phyloP scores from a whole-genome alignment of 371 early-diverging fungal species.

The Haplosporangium sp. region DNA sequence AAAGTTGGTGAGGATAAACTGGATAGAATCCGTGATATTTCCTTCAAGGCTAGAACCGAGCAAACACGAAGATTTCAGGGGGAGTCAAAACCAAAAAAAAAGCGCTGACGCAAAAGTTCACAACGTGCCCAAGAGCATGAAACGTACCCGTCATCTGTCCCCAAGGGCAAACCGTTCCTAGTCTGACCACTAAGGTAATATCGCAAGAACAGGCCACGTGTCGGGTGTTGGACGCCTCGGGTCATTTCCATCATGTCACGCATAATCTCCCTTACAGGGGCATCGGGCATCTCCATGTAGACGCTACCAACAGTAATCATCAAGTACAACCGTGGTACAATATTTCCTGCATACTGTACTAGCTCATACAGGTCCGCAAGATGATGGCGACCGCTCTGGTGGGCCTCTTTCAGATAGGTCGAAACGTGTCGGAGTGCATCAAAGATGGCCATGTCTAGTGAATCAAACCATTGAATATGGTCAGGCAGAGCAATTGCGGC shows the following conservation, averaged over 20 bases:
- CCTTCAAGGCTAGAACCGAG: slow-evolving; percentile 76
- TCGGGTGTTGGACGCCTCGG: slow-evolving; percentile 97
- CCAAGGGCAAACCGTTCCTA: slow-evolving; percentile 85
- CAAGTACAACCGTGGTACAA: slow-evolving; percentile 94
- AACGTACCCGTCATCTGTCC: slow-evolving; percentile 65
- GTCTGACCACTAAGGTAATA: slow-evolving; percentile 94
- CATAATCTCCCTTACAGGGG: slow-evolving; percentile 95
- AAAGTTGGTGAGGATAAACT: slow-evolving; percentile 95
- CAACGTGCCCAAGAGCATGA: too few relatives aligned
- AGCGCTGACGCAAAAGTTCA: too few relatives aligned
- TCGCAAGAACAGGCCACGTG: slow-evolving; percentile 93
- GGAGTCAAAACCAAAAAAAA: too few relatives aligned
- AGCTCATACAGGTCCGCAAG: slow-evolving; percentile 96
- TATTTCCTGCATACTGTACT: slow-evolving; percentile 96
- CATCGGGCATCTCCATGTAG: slow-evolving; percentile 87
- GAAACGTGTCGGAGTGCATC: slow-evolving; percentile 93
- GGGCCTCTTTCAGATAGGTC: slow-evolving; percentile 89
- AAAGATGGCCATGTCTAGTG: slow-evolving; percentile 92
- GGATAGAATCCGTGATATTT: slow-evolving; percentile 87
- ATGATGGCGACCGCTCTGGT: slow-evolving; percentile 85
- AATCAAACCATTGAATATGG: not conserved
- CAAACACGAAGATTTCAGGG: not conserved
- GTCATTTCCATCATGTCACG: slow-evolving; percentile 98
- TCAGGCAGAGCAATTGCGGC: too few relatives aligned
- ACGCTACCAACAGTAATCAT: slow-evolving; percentile 97